Conservation (phyloP, 768 basidiomycete genomes). For the Mycena metata region DNA sequence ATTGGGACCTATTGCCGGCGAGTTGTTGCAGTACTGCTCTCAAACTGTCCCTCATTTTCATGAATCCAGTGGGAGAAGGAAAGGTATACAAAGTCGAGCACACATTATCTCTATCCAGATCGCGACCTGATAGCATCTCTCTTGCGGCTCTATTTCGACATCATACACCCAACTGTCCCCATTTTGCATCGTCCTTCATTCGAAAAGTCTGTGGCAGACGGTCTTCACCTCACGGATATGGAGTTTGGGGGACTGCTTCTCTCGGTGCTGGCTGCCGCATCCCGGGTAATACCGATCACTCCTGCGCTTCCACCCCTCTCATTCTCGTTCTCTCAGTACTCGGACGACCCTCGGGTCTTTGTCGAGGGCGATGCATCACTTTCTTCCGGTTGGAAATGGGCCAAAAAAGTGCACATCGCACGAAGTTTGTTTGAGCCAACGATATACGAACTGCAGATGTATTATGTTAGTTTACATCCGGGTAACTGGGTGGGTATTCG, state of each 20-base stretch:
- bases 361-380: slow-evolving; percentile 42
- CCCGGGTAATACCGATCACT: slow-evolving; percentile 53
- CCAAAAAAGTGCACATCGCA: slow-evolving; percentile 70
- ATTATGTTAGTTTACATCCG: slow-evolving; percentile 57
- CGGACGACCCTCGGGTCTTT: slow-evolving; percentile 16
- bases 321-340: slow-evolving; percentile 41
- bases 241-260: slow-evolving; percentile 72
- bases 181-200: slow-evolving; percentile 80
- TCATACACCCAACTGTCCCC: slow-evolving; percentile 63
- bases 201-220: slow-evolving; percentile 59
- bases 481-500: neutral
- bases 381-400: slow-evolving; percentile 72
- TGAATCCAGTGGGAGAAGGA: slow-evolving; percentile 55
- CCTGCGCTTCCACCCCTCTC: slow-evolving; percentile 49
- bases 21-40: neutral
- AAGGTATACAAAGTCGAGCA: slow-evolving; percentile 37
- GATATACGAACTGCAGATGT: slow-evolving; percentile 79
- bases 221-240: slow-evolving; percentile 62
- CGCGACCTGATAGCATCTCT: slow-evolving; percentile 62
- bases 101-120: slow-evolving; percentile 60
- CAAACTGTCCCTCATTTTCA: no score
- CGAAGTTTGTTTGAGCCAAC: slow-evolving; percentile 68
- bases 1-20: slow-evolving; percentile 34
- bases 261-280: slow-evolving; percentile 73
- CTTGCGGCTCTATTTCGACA: slow-evolving; percentile 70